Conservation (phyloP, 2,329 filamentous ascomycete genomes). For the Fonsecaea pugnacius region DNA sequence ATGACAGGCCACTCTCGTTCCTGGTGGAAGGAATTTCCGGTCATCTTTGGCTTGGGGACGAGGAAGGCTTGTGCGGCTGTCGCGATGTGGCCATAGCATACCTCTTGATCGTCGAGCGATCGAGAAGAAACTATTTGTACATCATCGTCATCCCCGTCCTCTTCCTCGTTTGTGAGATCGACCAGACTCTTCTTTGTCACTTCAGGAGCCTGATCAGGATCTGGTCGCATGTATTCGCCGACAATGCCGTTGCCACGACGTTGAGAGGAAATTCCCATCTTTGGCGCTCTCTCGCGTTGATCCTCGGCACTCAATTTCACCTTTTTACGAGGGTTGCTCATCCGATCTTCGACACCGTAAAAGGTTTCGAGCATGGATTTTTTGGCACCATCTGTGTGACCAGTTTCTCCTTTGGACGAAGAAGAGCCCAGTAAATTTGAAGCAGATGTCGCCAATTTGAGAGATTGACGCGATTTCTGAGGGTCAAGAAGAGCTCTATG, state of each 20-base stretch:
- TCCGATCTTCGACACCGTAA: slow-evolving; percentile 73
- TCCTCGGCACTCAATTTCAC: slow-evolving; percentile 54
- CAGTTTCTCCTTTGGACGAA: slow-evolving; percentile 5
- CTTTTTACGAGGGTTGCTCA: slow-evolving; percentile 66
- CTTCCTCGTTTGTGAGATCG: slow-evolving; percentile 33
- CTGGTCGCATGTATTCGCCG: slow-evolving; percentile 69
- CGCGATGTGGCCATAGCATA: slow-evolving; percentile 36
- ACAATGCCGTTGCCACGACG: slow-evolving; percentile 61
- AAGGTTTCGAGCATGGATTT: slow-evolving; percentile 71
- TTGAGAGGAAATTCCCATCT: slow-evolving; percentile 38
- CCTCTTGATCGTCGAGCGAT: slow-evolving; percentile 34
- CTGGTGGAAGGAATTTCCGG: slow-evolving; percentile 19
- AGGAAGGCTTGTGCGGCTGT: slow-evolving; percentile 33
- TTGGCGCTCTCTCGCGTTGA: slow-evolving; percentile 35
- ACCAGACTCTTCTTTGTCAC: slow-evolving; percentile 57
- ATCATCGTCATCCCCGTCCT: slow-evolving; percentile 58
- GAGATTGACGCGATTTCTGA: background rate
- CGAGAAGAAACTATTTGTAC: slow-evolving; percentile 40
- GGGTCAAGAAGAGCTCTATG: slow-evolving; percentile 21
- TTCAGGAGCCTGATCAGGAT: slow-evolving; percentile 54
- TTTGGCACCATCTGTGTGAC: slow-evolving; percentile 18
- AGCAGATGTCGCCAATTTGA: background rate
- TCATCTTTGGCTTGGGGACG: slow-evolving; percentile 34
- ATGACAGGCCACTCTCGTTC: slow-evolving; percentile 37
- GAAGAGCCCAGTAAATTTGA: background rate